These are phyloP conservation scores for Penicillium sp. DNA, from an alignment of 2,329 filamentous ascomycete genomes.

Conservation along the genomic window DNA sequence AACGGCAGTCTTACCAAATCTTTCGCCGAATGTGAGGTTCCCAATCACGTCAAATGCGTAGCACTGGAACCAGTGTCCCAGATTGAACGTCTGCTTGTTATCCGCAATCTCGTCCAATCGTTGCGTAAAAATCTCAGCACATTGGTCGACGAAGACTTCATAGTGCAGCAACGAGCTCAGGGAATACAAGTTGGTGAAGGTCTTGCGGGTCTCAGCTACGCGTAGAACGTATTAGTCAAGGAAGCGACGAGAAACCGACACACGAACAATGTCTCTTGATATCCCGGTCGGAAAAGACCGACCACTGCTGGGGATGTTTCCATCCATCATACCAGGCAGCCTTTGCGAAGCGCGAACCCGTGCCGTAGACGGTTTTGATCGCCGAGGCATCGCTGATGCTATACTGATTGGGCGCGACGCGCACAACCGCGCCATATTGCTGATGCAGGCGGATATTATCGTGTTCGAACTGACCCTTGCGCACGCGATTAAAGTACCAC, in stretches of 20 bases:
- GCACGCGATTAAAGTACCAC: constrained; percentile 45
- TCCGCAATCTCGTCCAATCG: constrained; percentile 41
- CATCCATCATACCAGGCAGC: constrained; percentile 36
- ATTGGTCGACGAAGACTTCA: constrained; percentile 51
- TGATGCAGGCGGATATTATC: constrained; percentile 42
- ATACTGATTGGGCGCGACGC: constrained; percentile 50
- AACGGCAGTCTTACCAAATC: constrained; percentile 24
- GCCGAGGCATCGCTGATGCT: constrained; percentile 46
- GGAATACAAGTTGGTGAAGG: constrained; percentile 47
- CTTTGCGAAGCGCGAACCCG: constrained; percentile 42
- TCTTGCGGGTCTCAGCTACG: constrained; percentile 35
- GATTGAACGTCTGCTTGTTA: constrained; percentile 34
- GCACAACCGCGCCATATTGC: constrained; percentile 45
- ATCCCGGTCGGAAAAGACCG: constrained; percentile 34
- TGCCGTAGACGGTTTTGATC: constrained; percentile 44
- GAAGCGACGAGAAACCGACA: constrained; percentile 7
- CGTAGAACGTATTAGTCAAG: neutral
- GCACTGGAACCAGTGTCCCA: constrained; percentile 39
- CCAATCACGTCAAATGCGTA: constrained; percentile 49
- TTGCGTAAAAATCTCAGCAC: constrained; percentile 42
- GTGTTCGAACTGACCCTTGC: constrained; percentile 38
- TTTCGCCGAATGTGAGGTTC: constrained; percentile 46
- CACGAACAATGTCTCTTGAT: constrained; percentile 33
- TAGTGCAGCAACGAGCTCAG: constrained; percentile 51
- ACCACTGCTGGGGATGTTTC: constrained; percentile 34